Evolutionary conservation across 768 basidiomycete species (phyloP).

Genomic region (Auricularia sp.): DNA sequence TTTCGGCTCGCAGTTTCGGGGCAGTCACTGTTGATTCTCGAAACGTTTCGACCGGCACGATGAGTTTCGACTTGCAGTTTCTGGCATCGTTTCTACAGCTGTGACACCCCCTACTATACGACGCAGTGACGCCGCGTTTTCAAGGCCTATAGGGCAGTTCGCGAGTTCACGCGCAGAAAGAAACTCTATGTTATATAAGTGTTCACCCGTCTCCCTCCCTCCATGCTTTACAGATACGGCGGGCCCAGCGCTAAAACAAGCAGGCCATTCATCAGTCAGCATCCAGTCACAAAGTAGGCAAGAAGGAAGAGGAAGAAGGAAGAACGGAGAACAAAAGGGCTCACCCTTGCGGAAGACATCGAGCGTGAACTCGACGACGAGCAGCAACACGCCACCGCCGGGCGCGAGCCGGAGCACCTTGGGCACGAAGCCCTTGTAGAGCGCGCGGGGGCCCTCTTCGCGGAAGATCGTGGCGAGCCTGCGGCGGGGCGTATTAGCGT

Average conservation of each 20-base stretch:
- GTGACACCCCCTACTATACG: too few relatives aligned
- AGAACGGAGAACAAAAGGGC: slow-evolving; percentile 11
- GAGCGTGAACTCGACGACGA: slow-evolving; percentile 87
- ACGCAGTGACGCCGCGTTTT: too few relatives aligned
- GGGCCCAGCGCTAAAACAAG: slow-evolving; percentile 37
- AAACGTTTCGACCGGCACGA: too few relatives aligned
- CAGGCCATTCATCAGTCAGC: slow-evolving; percentile 1
- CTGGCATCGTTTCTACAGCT: too few relatives aligned
- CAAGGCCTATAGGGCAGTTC: too few relatives aligned
- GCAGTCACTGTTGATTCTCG: too few relatives aligned
- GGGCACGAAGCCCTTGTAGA: slow-evolving; percentile 93
- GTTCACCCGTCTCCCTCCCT: background rate
- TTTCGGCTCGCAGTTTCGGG: too few relatives aligned
- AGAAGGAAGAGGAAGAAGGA: background rate
- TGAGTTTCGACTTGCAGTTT: too few relatives aligned
- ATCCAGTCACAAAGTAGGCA: background rate
- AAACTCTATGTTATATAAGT: too few relatives aligned
- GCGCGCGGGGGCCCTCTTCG: slow-evolving; percentile 76
- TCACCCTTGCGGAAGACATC: slow-evolving; percentile 65
- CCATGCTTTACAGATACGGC: slow-evolving; percentile 34
- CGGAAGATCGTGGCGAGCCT: slow-evolving; percentile 66
- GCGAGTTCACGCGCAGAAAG: too few relatives aligned
- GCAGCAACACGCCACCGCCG: slow-evolving; percentile 85
- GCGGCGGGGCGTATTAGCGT: background rate
- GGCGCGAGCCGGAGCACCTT: slow-evolving; percentile 94